These are phyloP conservation scores for Telfairia occidentalis DNA, from an alignment of 331 rosid genomes.

Conservation along the genomic window DNA sequence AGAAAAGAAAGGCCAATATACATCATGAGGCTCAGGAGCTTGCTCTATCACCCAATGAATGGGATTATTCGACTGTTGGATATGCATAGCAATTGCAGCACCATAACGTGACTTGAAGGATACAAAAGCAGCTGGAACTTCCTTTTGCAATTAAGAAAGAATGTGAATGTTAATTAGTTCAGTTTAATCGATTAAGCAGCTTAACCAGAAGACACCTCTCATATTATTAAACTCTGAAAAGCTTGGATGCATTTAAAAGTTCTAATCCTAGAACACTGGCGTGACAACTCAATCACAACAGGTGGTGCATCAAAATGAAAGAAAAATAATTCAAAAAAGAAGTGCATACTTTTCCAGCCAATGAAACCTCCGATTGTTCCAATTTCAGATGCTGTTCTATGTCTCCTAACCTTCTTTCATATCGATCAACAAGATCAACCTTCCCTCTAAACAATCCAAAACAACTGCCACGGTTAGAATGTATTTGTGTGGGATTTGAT, in stretches of 20 bases:
- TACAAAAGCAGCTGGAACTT: constrained; percentile 85
- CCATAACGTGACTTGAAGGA: constrained; percentile 65
- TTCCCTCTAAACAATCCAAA: constrained; percentile 47
- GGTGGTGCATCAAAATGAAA: neutral
- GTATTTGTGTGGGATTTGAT: constrained; percentile 31
- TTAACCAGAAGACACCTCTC: neutral
- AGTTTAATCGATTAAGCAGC: constrained; percentile 10
- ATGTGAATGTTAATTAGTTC: constrained; percentile 11
- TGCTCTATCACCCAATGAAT: constrained; percentile 65
- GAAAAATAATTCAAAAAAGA: neutral
- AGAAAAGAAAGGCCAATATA: constrained; percentile 93
- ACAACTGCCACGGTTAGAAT: constrained; percentile 20
- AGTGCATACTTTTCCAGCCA: constrained; percentile 65
- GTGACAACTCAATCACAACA: neutral
- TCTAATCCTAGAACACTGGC: neutral
- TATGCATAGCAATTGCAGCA: constrained; percentile 68
- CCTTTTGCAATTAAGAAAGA: constrained; percentile 36
- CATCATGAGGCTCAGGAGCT: constrained; percentile 90
- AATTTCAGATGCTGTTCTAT: constrained; percentile 61
- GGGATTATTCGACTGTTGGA: constrained; percentile 76
- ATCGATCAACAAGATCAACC: constrained; percentile 41
- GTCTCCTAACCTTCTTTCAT: constrained; percentile 56
- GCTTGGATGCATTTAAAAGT: neutral
- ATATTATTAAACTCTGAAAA: neutral
- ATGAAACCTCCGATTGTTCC: constrained; percentile 56